phyloP scores from a whole-genome alignment of 148 eudicot genomes.

The Simmondsia chinensis region DNA sequence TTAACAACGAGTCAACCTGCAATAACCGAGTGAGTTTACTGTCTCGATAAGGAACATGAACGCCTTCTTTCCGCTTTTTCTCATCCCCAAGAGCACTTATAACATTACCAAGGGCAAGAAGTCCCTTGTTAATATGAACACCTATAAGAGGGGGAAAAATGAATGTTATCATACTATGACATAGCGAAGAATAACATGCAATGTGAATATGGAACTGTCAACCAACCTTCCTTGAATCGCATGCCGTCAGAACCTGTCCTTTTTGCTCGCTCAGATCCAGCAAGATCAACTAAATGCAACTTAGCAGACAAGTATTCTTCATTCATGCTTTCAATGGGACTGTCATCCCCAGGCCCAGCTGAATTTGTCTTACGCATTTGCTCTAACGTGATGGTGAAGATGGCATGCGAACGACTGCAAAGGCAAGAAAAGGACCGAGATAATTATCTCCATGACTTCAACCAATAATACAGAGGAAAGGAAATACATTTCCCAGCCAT shows the following conservation, averaged over 20 bases:
- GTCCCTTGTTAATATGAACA: conserved; percentile 97
- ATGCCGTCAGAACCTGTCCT: conserved; percentile 99
- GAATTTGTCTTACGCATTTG: conserved; percentile 75
- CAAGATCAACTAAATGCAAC: conserved; percentile 96
- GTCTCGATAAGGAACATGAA: conserved; percentile 96
- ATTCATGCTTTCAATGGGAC: conserved; percentile 42
- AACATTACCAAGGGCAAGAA: conserved; percentile 97
- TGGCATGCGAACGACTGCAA: conserved; percentile 96
- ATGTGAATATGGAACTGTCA: not conserved
- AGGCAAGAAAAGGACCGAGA: conserved; percentile 7
- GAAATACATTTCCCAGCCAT: no score
- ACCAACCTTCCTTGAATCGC: conserved; percentile 94
- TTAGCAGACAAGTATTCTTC: conserved; percentile 97
- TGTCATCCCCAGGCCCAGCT: conserved; percentile 31
- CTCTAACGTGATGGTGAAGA: conserved; percentile 93
- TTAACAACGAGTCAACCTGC: conserved; percentile 55
- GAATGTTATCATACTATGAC: conserved; percentile 4
- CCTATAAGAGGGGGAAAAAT: conserved; percentile 34
- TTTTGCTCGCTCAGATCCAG: conserved; percentile 98
- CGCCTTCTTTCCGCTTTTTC: conserved; percentile 89
- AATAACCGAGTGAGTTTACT: conserved; percentile 96
- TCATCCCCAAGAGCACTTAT: conserved; percentile 99
- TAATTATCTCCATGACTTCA: no score
- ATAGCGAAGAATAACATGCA: conserved; percentile 2
- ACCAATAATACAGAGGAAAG: no score